phyloP scores from a whole-genome alignment of 768 basidiomycete species.

The Lactarius hengduanensis region DNA sequence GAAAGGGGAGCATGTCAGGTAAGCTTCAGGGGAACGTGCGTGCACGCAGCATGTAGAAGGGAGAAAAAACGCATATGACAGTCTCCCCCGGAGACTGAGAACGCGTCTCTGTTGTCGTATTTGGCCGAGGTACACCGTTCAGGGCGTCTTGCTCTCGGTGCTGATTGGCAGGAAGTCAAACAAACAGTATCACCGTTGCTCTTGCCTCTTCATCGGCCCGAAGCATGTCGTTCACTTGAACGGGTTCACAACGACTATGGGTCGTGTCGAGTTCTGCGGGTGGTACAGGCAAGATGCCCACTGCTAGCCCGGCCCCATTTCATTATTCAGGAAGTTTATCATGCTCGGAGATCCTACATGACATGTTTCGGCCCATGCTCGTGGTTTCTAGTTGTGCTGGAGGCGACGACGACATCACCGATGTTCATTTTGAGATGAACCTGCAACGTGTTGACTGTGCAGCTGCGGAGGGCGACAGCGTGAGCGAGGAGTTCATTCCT shows the following conservation, averaged over 20 bases:
- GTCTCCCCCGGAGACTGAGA: neutral
- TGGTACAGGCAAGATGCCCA: no score
- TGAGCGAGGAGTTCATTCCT: neutral
- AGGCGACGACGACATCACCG: no score
- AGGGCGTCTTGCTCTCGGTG: neutral
- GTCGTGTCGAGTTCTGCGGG: no score
- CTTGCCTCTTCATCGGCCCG: neutral
- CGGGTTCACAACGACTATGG: neutral
- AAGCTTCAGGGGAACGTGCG: neutral
- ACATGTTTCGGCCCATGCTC: no score
- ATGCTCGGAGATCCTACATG: no score
- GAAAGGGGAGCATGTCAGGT: neutral
- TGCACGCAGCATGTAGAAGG: neutral
- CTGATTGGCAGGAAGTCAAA: neutral
- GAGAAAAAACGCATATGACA: neutral
- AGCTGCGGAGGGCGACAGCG: neutral
- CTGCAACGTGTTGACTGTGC: neutral
- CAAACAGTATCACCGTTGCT: neutral
- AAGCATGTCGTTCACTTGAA: neutral
- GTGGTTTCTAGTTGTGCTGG: no score
- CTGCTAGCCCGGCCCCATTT: no score
- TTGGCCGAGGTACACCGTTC: neutral
- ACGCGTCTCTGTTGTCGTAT: neutral
- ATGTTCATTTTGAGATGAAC: neutral
- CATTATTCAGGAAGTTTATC: no score